Base-by-base conservation (phyloP, 306 rosid species). In the Dalbergia cultrata region DNA sequence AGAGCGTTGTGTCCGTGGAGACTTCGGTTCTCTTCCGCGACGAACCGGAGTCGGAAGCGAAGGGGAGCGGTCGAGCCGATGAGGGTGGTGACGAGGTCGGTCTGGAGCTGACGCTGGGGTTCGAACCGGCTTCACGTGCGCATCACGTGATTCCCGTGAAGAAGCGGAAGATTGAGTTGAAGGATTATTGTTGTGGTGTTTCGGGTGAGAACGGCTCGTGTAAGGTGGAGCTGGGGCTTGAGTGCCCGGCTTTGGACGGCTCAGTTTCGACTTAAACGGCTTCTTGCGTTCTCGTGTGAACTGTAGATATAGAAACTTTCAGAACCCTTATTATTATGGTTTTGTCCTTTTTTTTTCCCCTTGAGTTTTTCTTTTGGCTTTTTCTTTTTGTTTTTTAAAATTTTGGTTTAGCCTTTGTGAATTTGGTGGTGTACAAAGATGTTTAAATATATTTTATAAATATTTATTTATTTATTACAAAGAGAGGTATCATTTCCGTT, bases 91-190 rank as follows among this genome's bases (percentile, higher is more conserved):
- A 39, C 5, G 95, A 84, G n/a, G 19, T 89, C 47, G 94, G 80
- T 5, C 76, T 95, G 72, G 99, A 95, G 62, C 83, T 95, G n/a
- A 93, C 89, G 8, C 91, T 95, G 0, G 97, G 99, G 18, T 47
- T 91, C 0, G 87, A 89, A 64, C 92, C 97, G 63, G 79, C 45
- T 0, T 58, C 90, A 53, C 88, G 88, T 80, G 89, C 35, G 1
- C 44, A 64, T 5, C 93, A 85, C 80, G 86, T 90, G 82, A 81
- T 93, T 13, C 99, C 99, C 0, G 63, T 95, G 75, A 95, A 95
- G 86, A 95, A 95, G 86, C 84, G 99, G 13, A 90, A 68, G 80
- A 47, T 90, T 10, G 83, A 45, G 9, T 16, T 80, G 33, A 76
- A 63, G 8, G 70, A 80, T 61, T 45, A 13, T 8, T 3, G 56